A percentile compares a stretch with the other conserved stretches of the same genome.
These are phyloP conservation scores for Dactylellina drechsleri DNA, from an alignment of 2,329 filamentous ascomycete species.

Conservation along the genomic window DNA sequence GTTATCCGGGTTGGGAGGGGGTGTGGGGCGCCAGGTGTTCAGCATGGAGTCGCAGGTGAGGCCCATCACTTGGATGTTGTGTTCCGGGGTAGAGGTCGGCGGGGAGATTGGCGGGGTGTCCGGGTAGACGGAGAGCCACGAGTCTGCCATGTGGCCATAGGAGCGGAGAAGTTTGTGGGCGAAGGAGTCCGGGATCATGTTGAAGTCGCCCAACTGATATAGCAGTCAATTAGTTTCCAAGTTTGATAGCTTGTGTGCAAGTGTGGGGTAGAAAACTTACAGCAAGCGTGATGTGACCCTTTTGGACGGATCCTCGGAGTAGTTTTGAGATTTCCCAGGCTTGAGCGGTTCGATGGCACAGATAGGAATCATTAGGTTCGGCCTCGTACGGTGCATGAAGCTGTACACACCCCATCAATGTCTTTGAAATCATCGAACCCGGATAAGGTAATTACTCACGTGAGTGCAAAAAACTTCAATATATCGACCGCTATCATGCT, in stretches of 20 bases:
- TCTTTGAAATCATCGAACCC: not conserved
- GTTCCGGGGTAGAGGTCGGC: conserved; percentile 77
- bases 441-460: conserved; percentile 63
- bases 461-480: conserved; percentile 94
- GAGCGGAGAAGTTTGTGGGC: conserved; percentile 83
- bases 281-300: conserved; percentile 83
- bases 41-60: conserved; percentile 84
- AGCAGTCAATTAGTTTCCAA: not conserved
- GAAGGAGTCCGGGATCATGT: conserved; percentile 89
- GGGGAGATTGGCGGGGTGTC: conserved; percentile 82
- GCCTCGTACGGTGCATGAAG: conserved; percentile 89
- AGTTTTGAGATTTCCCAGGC: conserved; percentile 94
- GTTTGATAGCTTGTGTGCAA: not conserved
- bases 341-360: conserved; percentile 89
- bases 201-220: conserved; percentile 81
- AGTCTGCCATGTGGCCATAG: conserved; percentile 80
- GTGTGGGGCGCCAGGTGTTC: conserved; percentile 93
- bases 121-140: conserved; percentile 85
- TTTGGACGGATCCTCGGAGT: conserved; percentile 80
- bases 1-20: conserved; percentile 72
- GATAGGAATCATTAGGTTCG: conserved; percentile 77
- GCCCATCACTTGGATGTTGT: conserved; percentile 77
- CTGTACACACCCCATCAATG: conserved; percentile 58
- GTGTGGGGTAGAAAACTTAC: conserved; percentile 26
- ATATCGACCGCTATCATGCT: conserved; percentile 69